A percentile compares a stretch with the other conserved stretches of the same genome.
Evolutionary conservation across 164 flowering plant genomes (phyloP).

Genomic region (Kalanchoe fedtschenkoi): DNA sequence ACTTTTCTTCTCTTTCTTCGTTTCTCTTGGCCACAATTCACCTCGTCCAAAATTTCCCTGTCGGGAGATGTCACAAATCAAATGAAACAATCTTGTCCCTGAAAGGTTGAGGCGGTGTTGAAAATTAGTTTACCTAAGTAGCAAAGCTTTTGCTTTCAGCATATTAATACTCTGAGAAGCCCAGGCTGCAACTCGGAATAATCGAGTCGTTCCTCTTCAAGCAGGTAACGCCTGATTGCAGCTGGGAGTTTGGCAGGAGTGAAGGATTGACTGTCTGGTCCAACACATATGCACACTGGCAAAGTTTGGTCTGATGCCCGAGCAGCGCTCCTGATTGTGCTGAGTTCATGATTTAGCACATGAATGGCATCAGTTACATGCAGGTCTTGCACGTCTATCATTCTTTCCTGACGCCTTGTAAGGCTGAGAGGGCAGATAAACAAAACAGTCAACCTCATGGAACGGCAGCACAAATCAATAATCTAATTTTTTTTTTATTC

Average conservation of each 20-base stretch:
- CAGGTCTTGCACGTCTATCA: conserved; percentile 1
- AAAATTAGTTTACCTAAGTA: not conserved
- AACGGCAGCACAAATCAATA: not conserved
- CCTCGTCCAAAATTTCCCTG: not conserved
- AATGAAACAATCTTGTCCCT: not conserved
- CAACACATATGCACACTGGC: conserved; percentile 3
- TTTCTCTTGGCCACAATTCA: not conserved
- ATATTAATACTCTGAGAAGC: conserved; percentile 5
- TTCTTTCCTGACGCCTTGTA: not conserved
- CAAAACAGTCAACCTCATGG: not conserved
- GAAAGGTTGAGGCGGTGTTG: not conserved
- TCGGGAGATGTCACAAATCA: not conserved
- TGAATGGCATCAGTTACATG: conserved; percentile 5
- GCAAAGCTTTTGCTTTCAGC: not conserved
- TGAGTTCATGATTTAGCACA: conserved; percentile 2
- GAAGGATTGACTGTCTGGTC: not conserved
- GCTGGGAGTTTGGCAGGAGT: conserved; percentile 2
- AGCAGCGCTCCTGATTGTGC: conserved; percentile 4
- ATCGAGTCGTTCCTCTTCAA: not conserved
- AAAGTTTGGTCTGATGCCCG: conserved; percentile 2
- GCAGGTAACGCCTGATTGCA: not conserved
- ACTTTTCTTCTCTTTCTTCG: not conserved
- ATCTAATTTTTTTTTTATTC: too few species aligned
- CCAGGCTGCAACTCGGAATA: conserved; percentile 3
- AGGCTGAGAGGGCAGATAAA: not conserved